A percentile compares a stretch with the other conserved stretches of the same genome.
Evolutionary conservation across 495 filamentous ascomycete genomes (phyloP).

Genomic region (Opeltia flavorubescens): DNA sequence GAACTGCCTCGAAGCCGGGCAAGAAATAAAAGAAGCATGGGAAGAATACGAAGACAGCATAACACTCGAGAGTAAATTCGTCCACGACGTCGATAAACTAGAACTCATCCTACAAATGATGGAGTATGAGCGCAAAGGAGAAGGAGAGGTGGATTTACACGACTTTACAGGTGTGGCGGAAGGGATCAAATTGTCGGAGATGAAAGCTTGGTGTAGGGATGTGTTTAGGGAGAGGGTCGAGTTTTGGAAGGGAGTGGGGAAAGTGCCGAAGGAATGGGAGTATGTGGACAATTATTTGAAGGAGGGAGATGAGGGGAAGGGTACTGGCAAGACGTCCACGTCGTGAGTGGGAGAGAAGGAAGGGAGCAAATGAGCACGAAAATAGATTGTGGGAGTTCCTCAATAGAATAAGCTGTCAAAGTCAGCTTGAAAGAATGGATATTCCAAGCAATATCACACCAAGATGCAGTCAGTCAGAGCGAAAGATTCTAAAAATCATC

Average conservation of each 20-base stretch:
- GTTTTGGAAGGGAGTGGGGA: conserved; percentile 44
- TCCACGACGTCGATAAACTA: conserved; percentile 95
- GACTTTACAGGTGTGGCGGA: conserved; percentile 70
- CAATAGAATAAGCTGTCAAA: background rate
- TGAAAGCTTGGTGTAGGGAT: conserved; percentile 63
- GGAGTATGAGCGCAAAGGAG: conserved; percentile 72
- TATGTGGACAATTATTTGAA: background rate
- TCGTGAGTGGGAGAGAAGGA: background rate
- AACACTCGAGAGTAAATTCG: conserved; percentile 73
- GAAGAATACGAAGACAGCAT: conserved; percentile 81
- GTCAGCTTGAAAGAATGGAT: background rate
- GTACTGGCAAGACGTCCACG: background rate
- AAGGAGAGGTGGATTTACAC: conserved; percentile 49
- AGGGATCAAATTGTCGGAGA: conserved; percentile 61
- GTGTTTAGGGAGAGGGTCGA: conserved; percentile 61
- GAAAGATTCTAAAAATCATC: too few relatives aligned
- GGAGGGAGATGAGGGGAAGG: background rate
- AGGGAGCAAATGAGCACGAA: background rate
- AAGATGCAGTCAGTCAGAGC: background rate
- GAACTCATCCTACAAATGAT: conserved; percentile 90
- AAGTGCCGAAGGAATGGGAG: background rate
- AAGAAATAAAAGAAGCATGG: conserved; percentile 65
- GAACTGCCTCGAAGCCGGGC: conserved; percentile 17
- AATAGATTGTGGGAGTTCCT: too few relatives aligned
- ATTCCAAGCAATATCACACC: background rate